Base-by-base conservation (phyloP, 192 early-diverging fungal genomes). In the Coemansia sp. region DNA sequence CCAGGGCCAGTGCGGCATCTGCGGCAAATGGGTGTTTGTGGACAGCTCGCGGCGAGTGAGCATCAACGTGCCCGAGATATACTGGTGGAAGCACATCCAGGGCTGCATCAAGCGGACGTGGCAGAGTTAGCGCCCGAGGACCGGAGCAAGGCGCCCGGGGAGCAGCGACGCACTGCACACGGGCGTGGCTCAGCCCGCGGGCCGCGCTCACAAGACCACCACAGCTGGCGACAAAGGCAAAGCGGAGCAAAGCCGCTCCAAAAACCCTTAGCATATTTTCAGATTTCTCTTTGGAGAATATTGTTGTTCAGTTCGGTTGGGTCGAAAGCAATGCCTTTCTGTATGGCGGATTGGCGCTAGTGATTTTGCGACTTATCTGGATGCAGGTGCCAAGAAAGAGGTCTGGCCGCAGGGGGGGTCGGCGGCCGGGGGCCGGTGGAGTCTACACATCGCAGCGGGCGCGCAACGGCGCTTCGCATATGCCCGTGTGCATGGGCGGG, bases 31-130 rank as follows among this genome's bases (percentile, higher is more conserved):
- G 82, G 67, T 81, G 21, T 45, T 56, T 14, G 58, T 65, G 5
- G 75, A 74, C 35, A 78, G 71, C 57, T 48, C 68, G 22, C 57
- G 73, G 30, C 60, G 66, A 27, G 54, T 71, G 23, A 47, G 46
- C 38, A 71, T 78, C 30, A 82, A 82, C 18, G 75, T 78, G 9
- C 80, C 75, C 1, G 56, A 82, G 45, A 82, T 82, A 35, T 78
- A 74, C 48, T 82, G 80, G 80, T 82, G 80, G 80, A 82, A 82
- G 52, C 80, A 82, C 43, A 73, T 73, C 29, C 75, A 82, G 35
- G 67, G 60, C 23, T 82, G 80, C 65, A 64, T 60, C 53, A 79
- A 69, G 49, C 60, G 59, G n/a, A 43, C 59, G 7, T 74, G 77
- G 77, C 12, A 56, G 10, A 31, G 29, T n/a, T 30, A 61, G 27